Evolutionary conservation across 2,329 filamentous ascomycete species (phyloP).

Genomic region (Colletotrichum sojae): DNA sequence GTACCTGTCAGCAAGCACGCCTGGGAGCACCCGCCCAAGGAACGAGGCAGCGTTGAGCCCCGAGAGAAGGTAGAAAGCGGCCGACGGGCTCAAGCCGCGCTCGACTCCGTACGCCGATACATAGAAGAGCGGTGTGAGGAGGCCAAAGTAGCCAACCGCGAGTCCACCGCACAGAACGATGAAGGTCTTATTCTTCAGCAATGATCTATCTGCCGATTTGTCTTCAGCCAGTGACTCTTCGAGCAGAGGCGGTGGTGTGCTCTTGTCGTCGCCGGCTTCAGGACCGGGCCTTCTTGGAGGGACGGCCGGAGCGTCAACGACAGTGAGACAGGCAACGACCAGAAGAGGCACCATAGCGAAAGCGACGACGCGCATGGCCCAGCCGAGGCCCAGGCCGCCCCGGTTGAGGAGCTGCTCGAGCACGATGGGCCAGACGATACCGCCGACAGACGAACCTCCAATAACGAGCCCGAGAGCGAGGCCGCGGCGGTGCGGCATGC

Average conservation of each 20-base stretch:
- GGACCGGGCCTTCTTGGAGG: no score
- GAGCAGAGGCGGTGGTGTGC: no score
- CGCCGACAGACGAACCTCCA: slow-evolving; percentile 49
- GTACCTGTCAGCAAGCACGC: slow-evolving; percentile 64
- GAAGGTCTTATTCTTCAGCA: slow-evolving; percentile 42
- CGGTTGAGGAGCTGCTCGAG: slow-evolving; percentile 24
- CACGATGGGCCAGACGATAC: slow-evolving; percentile 34
- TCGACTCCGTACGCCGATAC: slow-evolving; percentile 67
- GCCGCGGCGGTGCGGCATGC: slow-evolving; percentile 47
- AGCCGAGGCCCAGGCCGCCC: slow-evolving; percentile 22
- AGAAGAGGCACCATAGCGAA: slow-evolving; percentile 25
- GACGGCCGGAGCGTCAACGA: slow-evolving; percentile 34
- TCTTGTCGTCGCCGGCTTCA: slow-evolving; percentile 1
- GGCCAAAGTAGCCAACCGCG: slow-evolving; percentile 48
- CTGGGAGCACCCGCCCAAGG: slow-evolving; percentile 66
- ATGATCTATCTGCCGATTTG: slow-evolving; percentile 8
- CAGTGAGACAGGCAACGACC: slow-evolving; percentile 34
- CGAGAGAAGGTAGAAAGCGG: slow-evolving; percentile 74
- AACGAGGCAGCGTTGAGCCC: slow-evolving; percentile 72
- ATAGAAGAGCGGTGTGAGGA: slow-evolving; percentile 69
- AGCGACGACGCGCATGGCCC: slow-evolving; percentile 21
- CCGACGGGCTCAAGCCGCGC: slow-evolving; percentile 59
- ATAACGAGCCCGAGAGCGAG: slow-evolving; percentile 52
- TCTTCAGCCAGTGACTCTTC: background rate
- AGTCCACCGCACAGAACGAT: slow-evolving; percentile 20